phyloP scores from a whole-genome alignment of 495 filamentous ascomycete species.

The Neurospora sublineolata region DNA sequence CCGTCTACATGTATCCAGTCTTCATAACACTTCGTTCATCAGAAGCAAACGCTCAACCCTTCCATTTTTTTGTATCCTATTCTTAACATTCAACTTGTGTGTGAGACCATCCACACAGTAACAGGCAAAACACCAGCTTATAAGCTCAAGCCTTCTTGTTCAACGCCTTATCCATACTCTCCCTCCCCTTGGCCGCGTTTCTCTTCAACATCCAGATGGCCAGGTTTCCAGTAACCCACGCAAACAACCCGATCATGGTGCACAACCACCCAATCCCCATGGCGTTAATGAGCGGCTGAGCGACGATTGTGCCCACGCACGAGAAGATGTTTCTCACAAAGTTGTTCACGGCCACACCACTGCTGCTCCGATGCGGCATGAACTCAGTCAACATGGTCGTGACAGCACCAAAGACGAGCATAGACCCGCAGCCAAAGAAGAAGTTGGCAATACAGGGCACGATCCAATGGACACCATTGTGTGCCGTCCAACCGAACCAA shows the following conservation, averaged over 20 bases:
- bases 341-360: conserved; percentile 76
- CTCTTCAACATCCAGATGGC: conserved; percentile 57
- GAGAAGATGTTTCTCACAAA: conserved; percentile 81
- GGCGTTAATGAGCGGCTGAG: conserved; percentile 63
- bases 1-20: background rate
- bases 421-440: conserved; percentile 76
- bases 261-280: conserved; percentile 88
- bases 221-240: conserved; percentile 37
- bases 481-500: conserved; percentile 47
- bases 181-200: conserved; percentile 57
- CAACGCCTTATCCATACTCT: conserved; percentile 46
- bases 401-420: conserved; percentile 72
- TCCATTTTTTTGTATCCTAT: background rate
- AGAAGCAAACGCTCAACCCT: background rate
- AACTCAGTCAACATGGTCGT: conserved; percentile 88
- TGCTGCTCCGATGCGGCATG: conserved; percentile 62
- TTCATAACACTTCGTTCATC: background rate
- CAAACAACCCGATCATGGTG: conserved; percentile 61
- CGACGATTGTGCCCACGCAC: conserved; percentile 63
- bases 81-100: background rate
- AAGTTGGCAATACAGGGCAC: conserved; percentile 63
- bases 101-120: background rate
- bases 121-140: background rate
- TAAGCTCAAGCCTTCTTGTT: background rate
- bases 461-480: conserved; percentile 31